phyloP scores from a whole-genome alignment of 768 basidiomycete species.

The Auriculariales sp. region DNA sequence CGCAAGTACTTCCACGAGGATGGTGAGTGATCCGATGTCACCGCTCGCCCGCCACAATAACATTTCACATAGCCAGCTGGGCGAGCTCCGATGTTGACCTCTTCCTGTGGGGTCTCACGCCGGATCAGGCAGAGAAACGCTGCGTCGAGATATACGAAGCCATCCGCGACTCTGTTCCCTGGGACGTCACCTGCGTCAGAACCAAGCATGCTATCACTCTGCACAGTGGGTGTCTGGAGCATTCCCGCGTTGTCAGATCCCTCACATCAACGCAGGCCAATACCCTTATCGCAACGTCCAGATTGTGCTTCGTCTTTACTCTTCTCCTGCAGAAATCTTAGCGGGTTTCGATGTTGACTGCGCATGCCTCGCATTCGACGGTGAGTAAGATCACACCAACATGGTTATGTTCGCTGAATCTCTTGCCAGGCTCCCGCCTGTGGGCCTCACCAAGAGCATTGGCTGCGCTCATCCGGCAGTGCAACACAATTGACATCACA shows the following conservation, averaged over 20 bases:
- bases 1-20: constrained; percentile 42
- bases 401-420: neutral
- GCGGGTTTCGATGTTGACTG: constrained; percentile 57
- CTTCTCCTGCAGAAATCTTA: constrained; percentile 47
- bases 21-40: constrained; percentile 4
- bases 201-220: constrained; percentile 54
- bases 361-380: constrained; percentile 43
- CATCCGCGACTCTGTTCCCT: constrained; percentile 48
- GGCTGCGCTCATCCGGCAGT: constrained; percentile 50
- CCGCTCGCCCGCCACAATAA: neutral
- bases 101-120: constrained; percentile 38
- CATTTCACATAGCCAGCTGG: constrained; percentile 18
- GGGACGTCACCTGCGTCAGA: constrained; percentile 54
- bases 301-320: constrained; percentile 49
- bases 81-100: constrained; percentile 51
- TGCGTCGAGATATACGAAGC: constrained; percentile 45
- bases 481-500: constrained; percentile 46
- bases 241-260: neutral
- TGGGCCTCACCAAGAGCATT: constrained; percentile 47
- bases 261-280: constrained; percentile 25
- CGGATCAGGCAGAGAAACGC: constrained; percentile 38
- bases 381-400: constrained; percentile 8
- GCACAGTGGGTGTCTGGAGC: constrained; percentile 27
- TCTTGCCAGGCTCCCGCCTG: constrained; percentile 22
- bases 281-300: constrained; percentile 56